Evolutionary conservation across 495 filamentous ascomycete species (phyloP), one percentile per base, ranked within the genome.

Genomic region (Tuber umbilicatum): DNA sequence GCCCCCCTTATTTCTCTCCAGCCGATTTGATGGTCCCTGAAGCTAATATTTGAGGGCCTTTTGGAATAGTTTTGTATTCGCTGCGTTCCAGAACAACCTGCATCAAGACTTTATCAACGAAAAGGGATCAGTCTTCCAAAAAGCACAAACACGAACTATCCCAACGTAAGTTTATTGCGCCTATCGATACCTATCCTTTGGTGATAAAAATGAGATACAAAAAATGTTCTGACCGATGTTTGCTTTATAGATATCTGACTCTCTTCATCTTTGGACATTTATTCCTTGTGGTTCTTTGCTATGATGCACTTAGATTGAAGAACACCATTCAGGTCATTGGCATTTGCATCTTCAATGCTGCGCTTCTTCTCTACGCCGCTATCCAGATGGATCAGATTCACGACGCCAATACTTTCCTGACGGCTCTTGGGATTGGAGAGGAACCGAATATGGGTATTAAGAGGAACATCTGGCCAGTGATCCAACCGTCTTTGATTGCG

Each of bases 321-420:
- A 99, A 99, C 85, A 99, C 95, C 21, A 99, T 99, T 87, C 95
- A 99, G 84, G 87, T 99, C 82, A 98, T 99, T 80, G 96, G 95
- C 42, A 86, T 99, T 27, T 97, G 94, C 84, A 79, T 94, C 45
- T 97, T 94, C 84, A 97, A 99, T 84, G 80, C 94, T 41, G 94
- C 92, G 16, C 89, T 98, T 76, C 87, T 98, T 69, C 87, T 99
- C 77, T 98, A 98, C 81, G 92, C 94, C 19, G 90, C 93, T 43
- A 91, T 98, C 72, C 94, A 99, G 83, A 91, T 94, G 76, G 89
- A 94, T 73, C 93, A 97, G 83, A 94, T 97, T 79, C 82, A 89
- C 69, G 88, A 89, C 4, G 93, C 94, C 17, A 88, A 96, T 60
- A 72, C 69, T 0, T 79, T 78, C 14, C 94, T 75, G 74, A 78